phyloP scores from a whole-genome alignment of 2,329 filamentous ascomycete species.

The Fusarium sp. region DNA sequence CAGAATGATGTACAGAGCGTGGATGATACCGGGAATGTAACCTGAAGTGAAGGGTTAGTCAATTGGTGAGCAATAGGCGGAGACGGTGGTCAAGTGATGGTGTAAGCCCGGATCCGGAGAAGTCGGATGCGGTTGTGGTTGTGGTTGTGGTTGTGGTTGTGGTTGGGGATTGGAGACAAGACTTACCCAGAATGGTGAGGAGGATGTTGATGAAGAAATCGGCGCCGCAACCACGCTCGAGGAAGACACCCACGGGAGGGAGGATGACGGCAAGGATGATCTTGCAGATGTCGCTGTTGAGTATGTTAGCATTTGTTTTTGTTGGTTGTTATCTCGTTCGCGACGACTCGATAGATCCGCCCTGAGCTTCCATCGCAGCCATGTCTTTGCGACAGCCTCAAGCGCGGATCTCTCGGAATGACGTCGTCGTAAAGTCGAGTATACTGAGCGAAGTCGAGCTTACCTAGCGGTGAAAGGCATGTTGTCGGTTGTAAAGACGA shows the following conservation, averaged over 20 bases:
- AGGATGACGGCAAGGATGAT: constrained; percentile 90
- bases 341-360: constrained; percentile 1
- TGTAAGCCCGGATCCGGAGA: constrained; percentile 54
- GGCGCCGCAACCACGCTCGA: constrained; percentile 89
- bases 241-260: constrained; percentile 91
- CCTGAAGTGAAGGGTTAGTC: constrained; percentile 51
- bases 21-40: constrained; percentile 86
- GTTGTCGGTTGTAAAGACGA: constrained; percentile 50
- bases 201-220: constrained; percentile 95
- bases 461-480: constrained; percentile 74
- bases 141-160: constrained; percentile 41
- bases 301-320: constrained; percentile 21
- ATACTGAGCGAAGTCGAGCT: constrained; percentile 44
- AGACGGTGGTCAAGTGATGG: background rate
- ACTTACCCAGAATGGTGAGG: constrained; percentile 78
- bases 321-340: constrained; percentile 6
- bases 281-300: constrained; percentile 69
- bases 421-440: constrained; percentile 20
- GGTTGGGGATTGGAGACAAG: constrained; percentile 10
- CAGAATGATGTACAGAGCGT: constrained; percentile 93
- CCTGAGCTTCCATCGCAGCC: background rate
- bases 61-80: constrained; percentile 13
- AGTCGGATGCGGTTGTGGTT: constrained; percentile 49
- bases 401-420: constrained; percentile 43
- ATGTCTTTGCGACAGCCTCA: constrained; percentile 17